Conservation (phyloP, 2,329 filamentous ascomycete genomes). For the Neofusicoccum umdonicola region DNA sequence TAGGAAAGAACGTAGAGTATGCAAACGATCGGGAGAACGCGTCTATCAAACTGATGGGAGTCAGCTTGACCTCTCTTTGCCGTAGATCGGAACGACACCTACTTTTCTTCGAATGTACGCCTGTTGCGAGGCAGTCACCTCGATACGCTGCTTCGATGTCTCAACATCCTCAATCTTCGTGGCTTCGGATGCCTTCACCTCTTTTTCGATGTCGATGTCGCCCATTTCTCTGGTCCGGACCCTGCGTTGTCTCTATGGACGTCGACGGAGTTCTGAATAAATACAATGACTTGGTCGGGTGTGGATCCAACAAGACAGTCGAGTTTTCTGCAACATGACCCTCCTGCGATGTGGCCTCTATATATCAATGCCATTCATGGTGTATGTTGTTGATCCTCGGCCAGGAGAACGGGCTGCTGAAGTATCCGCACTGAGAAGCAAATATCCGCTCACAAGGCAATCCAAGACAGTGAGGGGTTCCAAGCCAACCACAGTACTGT, state of each 20-base stretch:
- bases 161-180: not conserved
- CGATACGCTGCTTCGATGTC: not conserved
- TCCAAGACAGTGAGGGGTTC: not conserved
- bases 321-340: not conserved
- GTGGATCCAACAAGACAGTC: not conserved
- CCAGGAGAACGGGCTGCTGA: not conserved
- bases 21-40: constrained; percentile 27
- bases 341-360: not conserved
- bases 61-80: not conserved
- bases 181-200: not conserved
- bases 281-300: not conserved
- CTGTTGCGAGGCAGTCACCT: not conserved
- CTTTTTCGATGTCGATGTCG: not conserved
- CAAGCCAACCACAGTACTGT: not conserved
- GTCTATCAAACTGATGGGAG: constrained; percentile 22
- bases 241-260: not conserved
- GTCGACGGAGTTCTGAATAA: not conserved
- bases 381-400: not conserved
- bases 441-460: not conserved
- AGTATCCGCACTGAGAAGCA: not conserved
- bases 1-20: constrained; percentile 30
- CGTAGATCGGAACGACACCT: not conserved
- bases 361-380: not conserved
- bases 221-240: not conserved
- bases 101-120: not conserved